phyloP scores from a whole-genome alignment of 2,329 filamentous ascomycete genomes.

The Aspergillus japonicus region DNA sequence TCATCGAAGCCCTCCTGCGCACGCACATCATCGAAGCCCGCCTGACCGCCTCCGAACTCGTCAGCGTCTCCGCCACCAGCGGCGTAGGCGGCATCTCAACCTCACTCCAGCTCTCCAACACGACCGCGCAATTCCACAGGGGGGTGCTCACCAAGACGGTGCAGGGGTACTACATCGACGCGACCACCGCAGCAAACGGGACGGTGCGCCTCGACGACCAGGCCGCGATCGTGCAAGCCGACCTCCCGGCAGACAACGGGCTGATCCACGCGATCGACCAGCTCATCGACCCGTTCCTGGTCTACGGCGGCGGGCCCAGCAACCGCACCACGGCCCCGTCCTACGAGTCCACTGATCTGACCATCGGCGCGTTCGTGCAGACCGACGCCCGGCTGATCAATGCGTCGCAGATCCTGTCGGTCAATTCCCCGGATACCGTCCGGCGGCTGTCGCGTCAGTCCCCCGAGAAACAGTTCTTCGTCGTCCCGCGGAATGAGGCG shows the following conservation, averaged over 20 bases:
- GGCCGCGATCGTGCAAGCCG: neutral
- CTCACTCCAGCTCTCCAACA: neutral
- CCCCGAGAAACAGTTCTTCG: neutral
- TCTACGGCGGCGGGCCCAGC: neutral
- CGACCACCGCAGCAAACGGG: neutral
- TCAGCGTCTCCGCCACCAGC: neutral
- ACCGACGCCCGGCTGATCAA: neutral
- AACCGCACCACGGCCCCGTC: neutral
- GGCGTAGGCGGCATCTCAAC: neutral
- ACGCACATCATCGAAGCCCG: constrained; percentile 1
- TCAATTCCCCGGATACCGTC: neutral
- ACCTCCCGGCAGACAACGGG: neutral
- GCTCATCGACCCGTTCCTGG: neutral
- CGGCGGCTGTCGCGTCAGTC: neutral
- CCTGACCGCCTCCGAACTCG: neutral
- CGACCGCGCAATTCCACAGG: neutral
- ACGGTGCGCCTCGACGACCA: neutral
- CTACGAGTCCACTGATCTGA: neutral
- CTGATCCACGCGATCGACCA: neutral
- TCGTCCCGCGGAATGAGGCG: neutral
- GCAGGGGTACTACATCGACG: neutral
- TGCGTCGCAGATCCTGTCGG: neutral
- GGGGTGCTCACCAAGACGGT: neutral
- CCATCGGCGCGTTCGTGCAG: neutral
- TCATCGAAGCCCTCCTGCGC: neutral